These are phyloP conservation scores for Raffaelea albimanens DNA, from an alignment of 2,329 filamentous ascomycete genomes.

Conservation along the genomic window DNA sequence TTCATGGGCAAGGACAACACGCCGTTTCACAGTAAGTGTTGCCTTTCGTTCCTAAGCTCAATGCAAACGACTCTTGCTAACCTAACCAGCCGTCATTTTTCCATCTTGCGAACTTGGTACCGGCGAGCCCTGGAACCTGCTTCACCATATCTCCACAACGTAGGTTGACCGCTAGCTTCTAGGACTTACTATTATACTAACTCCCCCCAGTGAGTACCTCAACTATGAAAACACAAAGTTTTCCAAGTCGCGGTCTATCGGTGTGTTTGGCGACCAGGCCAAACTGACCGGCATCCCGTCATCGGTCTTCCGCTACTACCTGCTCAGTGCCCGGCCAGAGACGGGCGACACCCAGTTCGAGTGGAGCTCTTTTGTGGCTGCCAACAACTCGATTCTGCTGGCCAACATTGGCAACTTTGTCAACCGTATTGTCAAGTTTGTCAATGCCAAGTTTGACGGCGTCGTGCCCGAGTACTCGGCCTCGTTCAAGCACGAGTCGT, in stretches of 20 bases:
- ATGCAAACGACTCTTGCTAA: not conserved
- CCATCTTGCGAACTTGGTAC: slow-evolving; percentile 81
- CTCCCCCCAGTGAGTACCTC: slow-evolving; percentile 53
- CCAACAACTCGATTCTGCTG: slow-evolving; percentile 83
- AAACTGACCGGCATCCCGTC: slow-evolving; percentile 75
- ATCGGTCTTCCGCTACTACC: slow-evolving; percentile 90
- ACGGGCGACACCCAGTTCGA: slow-evolving; percentile 62
- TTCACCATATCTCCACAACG: slow-evolving; percentile 80
- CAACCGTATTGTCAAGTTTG: slow-evolving; percentile 65
- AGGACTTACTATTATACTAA: not conserved
- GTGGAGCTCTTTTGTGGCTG: slow-evolving; percentile 56
- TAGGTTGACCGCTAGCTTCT: not conserved
- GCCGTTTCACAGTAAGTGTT: slow-evolving; percentile 53
- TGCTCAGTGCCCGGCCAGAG: slow-evolving; percentile 78
- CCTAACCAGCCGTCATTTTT: slow-evolving; percentile 60
- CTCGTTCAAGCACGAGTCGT: slow-evolving; percentile 40
- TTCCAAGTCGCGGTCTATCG: slow-evolving; percentile 80
- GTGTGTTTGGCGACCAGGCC: slow-evolving; percentile 85
- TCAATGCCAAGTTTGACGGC: slow-evolving; percentile 65
- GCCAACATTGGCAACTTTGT: slow-evolving; percentile 69
- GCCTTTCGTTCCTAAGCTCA: not conserved
- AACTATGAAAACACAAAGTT: slow-evolving; percentile 90
- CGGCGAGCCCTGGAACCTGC: slow-evolving; percentile 76
- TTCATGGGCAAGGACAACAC: slow-evolving; percentile 92
- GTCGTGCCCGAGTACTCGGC: slow-evolving; percentile 53